These are phyloP conservation scores for Curvularia hawaiiensis DNA, from an alignment of 2,329 filamentous ascomycete species.

Conservation along the genomic window DNA sequence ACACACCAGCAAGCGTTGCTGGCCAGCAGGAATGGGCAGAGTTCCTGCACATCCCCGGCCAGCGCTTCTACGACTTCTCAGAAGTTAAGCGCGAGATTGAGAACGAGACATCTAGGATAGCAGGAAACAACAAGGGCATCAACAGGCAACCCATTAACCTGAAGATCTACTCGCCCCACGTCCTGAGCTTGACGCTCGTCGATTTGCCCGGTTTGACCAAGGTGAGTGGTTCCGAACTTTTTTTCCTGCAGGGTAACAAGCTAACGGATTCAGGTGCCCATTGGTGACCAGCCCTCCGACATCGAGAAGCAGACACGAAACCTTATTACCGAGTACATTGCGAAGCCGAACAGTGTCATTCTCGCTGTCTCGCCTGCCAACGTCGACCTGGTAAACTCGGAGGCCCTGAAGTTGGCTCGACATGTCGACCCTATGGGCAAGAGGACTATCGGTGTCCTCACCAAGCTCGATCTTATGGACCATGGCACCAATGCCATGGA, in stretches of 20 bases:
- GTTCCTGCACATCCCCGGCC: constrained; percentile 91
- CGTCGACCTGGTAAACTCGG: constrained; percentile 97
- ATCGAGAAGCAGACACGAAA: constrained; percentile 99
- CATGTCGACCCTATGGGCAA: constrained; percentile 95
- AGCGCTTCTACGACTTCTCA: constrained; percentile 87
- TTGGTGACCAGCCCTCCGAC: constrained; percentile 95
- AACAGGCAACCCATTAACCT: constrained; percentile 97
- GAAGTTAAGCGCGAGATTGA: constrained; percentile 97
- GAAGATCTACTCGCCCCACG: constrained; percentile 97
- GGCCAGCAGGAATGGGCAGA: constrained; percentile 82
- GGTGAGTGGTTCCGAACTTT: constrained; percentile 52
- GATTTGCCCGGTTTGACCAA: constrained; percentile 96
- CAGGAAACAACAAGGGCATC: constrained; percentile 97
- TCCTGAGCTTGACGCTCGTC: constrained; percentile 93
- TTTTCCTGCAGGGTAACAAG: constrained; percentile 8
- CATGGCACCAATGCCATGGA: constrained; percentile 97
- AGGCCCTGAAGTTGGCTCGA: constrained; percentile 92
- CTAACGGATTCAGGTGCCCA: constrained; percentile 71
- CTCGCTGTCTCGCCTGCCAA: constrained; percentile 96
- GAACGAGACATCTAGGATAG: constrained; percentile 92
- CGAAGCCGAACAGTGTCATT: constrained; percentile 98
- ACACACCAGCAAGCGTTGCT: constrained; percentile 75
- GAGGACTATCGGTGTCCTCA: constrained; percentile 94
- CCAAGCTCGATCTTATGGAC: constrained; percentile 98
- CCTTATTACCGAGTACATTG: constrained; percentile 96